Conservation (phyloP, 148 eudicot genomes). For the Persicaria tinctoria region DNA sequence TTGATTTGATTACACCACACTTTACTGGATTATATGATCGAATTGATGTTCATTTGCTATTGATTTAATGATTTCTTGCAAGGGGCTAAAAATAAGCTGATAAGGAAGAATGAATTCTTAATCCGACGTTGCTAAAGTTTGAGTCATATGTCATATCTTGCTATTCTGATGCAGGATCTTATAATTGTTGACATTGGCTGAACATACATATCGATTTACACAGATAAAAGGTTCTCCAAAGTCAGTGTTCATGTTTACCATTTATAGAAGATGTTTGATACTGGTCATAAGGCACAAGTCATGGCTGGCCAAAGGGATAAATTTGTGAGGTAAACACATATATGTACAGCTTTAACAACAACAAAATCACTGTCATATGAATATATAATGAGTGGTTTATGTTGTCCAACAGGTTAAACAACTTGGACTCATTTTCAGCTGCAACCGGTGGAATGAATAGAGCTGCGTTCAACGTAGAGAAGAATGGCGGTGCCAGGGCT, state of each 20-base stretch:
- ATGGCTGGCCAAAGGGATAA: constrained; percentile 34
- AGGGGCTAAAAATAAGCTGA: too few relatives aligned
- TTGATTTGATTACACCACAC: too few relatives aligned
- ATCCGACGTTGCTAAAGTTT: neutral
- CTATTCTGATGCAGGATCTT: neutral
- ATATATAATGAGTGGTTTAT: neutral
- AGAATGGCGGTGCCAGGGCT: neutral
- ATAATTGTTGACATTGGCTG: neutral
- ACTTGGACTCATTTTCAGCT: constrained; percentile 28
- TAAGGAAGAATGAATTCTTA: too few relatives aligned
- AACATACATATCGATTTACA: neutral
- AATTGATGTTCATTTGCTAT: too few relatives aligned
- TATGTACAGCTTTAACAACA: neutral
- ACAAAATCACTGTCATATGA: neutral
- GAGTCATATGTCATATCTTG: neutral
- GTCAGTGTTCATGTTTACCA: neutral
- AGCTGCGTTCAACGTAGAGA: neutral
- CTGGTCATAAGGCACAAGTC: constrained; percentile 21
- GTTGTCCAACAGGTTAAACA: constrained; percentile 21
- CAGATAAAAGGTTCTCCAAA: neutral
- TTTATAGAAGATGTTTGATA: neutral
- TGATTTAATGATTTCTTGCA: too few relatives aligned
- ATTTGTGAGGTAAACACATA: constrained; percentile 28
- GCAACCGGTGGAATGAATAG: constrained; percentile 34
- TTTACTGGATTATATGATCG: too few relatives aligned